Conservation (phyloP, 1,139 yeast species). For the Trichomonascaceae sp. region DNA sequence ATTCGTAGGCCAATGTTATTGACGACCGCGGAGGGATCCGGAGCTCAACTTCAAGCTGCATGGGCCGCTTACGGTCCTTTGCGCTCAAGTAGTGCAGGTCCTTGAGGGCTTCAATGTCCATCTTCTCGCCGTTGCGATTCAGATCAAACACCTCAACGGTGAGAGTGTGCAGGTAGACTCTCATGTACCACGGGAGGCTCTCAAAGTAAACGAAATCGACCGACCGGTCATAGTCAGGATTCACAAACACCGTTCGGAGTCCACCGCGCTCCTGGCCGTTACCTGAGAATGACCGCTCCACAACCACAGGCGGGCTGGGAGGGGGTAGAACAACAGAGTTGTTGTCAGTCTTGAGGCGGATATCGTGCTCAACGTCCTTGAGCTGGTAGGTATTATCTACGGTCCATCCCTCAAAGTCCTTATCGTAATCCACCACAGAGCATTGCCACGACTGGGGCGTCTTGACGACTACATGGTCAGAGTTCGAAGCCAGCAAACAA, state of each 20-base stretch:
- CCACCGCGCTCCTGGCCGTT: constrained; percentile 90
- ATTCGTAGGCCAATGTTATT: constrained; percentile 56
- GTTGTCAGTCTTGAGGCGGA: constrained; percentile 26
- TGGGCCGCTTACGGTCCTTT: constrained; percentile 65
- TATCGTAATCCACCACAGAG: not conserved
- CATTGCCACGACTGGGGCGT: constrained; percentile 17
- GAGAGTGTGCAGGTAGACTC: constrained; percentile 66
- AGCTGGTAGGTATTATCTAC: constrained; percentile 3
- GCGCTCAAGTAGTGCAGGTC: constrained; percentile 63
- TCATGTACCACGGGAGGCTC: constrained; percentile 87
- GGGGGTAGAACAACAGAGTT: constrained; percentile 18
- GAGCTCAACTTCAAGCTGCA: constrained; percentile 64
- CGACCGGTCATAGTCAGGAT: constrained; percentile 37
- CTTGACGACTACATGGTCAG: constrained; percentile 17
- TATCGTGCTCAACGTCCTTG: constrained; percentile 16
- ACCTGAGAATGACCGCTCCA: constrained; percentile 81
- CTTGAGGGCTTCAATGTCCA: too few relatives aligned
- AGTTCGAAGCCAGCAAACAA: constrained; percentile 33
- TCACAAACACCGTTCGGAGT: constrained; percentile 59
- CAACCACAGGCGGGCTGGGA: constrained; percentile 51
- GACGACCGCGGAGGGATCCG: constrained; percentile 51
- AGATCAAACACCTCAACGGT: constrained; percentile 20
- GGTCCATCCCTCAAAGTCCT: not conserved
- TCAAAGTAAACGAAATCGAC: constrained; percentile 58
- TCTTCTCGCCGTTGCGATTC: too few relatives aligned